Percentiles rank a stretch among this genome's conserved stretches.
Conservation (phyloP, 139 green algal species). For the Helicosporidium sp. region DNA sequence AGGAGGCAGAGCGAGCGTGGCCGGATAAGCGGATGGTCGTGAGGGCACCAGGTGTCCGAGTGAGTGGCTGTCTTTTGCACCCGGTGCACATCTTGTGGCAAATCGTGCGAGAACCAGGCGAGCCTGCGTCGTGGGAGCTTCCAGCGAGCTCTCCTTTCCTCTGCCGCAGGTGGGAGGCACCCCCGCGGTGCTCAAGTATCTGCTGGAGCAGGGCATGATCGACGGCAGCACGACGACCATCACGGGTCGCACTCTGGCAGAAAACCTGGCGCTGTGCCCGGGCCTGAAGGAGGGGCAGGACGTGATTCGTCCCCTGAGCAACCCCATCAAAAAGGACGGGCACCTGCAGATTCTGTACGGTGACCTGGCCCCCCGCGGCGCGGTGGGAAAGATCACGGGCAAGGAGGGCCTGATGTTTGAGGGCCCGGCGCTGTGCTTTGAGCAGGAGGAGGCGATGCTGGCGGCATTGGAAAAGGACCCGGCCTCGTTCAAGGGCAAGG, state of each 20-base stretch:
- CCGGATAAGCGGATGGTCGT: neutral
- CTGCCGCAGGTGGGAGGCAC: constrained; percentile 59
- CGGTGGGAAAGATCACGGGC: constrained; percentile 95
- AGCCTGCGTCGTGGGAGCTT: neutral
- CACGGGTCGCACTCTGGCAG: constrained; percentile 80
- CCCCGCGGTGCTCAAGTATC: constrained; percentile 88
- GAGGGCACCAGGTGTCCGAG: neutral
- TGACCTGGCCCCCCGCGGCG: constrained; percentile 76
- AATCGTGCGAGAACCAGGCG: too few relatives aligned
- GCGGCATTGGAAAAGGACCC: constrained; percentile 55
- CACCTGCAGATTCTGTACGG: constrained; percentile 83
- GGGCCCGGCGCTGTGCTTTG: constrained; percentile 64
- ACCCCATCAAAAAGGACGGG: constrained; percentile 64
- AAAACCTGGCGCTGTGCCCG: constrained; percentile 70
- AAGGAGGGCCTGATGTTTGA: constrained; percentile 48
- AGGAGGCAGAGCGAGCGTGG: too few relatives aligned
- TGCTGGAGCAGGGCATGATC: constrained; percentile 71
- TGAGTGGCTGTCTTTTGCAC: constrained; percentile 6
- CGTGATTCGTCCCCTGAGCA: constrained; percentile 67
- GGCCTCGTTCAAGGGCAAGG: constrained; percentile 52
- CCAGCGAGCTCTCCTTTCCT: neutral
- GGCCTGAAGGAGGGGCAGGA: constrained; percentile 63
- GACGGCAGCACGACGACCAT: constrained; percentile 70
- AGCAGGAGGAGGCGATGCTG: constrained; percentile 92
- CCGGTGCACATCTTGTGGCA: constrained; percentile 1